Base-by-base conservation (phyloP, 805 yeast species). In the Trichomonascus vanleenenianus region DNA sequence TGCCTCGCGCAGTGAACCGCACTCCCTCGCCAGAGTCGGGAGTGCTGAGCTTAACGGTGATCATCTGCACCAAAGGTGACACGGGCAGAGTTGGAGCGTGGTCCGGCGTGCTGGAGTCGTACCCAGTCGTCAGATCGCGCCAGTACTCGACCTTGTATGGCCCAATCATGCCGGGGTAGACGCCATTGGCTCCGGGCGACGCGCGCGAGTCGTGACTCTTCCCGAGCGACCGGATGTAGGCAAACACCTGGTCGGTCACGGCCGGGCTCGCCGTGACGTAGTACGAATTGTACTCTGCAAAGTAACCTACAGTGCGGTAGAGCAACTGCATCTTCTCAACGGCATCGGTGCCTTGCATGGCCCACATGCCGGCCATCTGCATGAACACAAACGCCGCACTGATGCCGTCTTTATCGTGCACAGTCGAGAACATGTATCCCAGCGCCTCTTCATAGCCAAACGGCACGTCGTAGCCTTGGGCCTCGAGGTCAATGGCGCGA, bases 371-470 rank as follows among this genome's bases (percentile, higher is more conserved):
- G 48, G 77, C 78, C 63, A 88, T 72, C 62, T 85, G 94, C 30
- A 86, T 63, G 64, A 87, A 91, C 10, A 86, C 75, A 5, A 72
- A 64, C 2, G 87, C 75, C 0, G 97, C 96, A 20, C 86, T 68
- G 11, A 93, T 75, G 0, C 98, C 98, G 60, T 91, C 98, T 63
- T 91, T 91, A 61, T 91, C 98, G 62, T 85, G 87, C 37, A 85
- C 83, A 14, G 78, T 73, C 16, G 77, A 66, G 57, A 88, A 86
- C 97, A 91, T 86, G 66, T 78, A 91, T 1, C 98, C 98, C 53
- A 91, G 83, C 2, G 97, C 97, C 60, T 91, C 98, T 63, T 91
- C 98, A 60, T 75, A 91, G 0, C 85, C 97, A 67, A 91, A 88
- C 0, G 96, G 95, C 1, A 89, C 95, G 3, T 44, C 51, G 56